Conservation (phyloP, 305 asterid genomes). For the Ilex paraguariensis region DNA sequence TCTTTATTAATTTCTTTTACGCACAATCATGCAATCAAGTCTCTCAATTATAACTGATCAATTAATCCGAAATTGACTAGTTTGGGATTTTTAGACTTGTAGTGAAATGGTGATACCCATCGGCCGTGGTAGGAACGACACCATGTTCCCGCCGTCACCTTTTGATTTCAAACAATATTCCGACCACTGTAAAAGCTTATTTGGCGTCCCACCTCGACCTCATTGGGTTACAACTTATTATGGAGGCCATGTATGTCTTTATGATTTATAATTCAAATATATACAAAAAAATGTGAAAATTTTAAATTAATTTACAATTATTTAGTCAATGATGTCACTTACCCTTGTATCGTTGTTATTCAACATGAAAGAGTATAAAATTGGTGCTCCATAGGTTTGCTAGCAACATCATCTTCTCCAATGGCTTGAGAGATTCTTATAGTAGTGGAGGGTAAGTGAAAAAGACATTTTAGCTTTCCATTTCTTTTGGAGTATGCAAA, state of each 20-base stretch:
- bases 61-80: background rate
- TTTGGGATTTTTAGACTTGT: background rate
- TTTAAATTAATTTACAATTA: no score
- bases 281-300: no score
- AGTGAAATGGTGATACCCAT: slow-evolving; percentile 1
- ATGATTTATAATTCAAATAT: no score
- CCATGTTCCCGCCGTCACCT: slow-evolving; percentile 7
- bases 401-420: slow-evolving; percentile 14
- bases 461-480: background rate
- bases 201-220: slow-evolving; percentile 21
- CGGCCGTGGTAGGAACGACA: background rate
- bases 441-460: slow-evolving; percentile 12
- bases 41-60: no score
- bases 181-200: background rate
- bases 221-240: slow-evolving; percentile 26
- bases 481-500: background rate
- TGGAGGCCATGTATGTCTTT: slow-evolving; percentile 19
- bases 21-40: no score
- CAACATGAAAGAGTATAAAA: slow-evolving; percentile 5
- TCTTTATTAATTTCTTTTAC: background rate
- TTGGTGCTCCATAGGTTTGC: slow-evolving; percentile 9
- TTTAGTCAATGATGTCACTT: background rate
- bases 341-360: background rate
- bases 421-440: slow-evolving; percentile 12
- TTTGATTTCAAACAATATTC: slow-evolving; percentile 1